Evolutionary conservation across 106 monocot genomes (phyloP).

Genomic region (Alisma plantagoaquatica): DNA sequence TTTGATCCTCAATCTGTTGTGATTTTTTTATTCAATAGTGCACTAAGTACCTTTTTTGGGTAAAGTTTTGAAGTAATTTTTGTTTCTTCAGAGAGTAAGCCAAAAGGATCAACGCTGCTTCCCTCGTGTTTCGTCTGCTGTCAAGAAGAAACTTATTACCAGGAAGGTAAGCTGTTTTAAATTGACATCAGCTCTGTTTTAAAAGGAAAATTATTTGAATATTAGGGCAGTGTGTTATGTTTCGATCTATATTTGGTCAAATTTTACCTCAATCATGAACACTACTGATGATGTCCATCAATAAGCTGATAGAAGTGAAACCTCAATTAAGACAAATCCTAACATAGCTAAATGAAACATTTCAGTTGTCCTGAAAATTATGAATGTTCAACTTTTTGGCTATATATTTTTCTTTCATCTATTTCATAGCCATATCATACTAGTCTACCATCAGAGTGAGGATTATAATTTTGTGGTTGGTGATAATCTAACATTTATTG

Average conservation of each 20-base stretch:
- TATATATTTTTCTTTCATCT: no score
- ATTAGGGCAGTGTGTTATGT: no score
- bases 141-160: conserved; percentile 24
- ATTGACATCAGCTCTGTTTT: not conserved
- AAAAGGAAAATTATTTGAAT: no score
- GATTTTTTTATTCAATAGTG: not conserved
- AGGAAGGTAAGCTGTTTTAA: conserved; percentile 34
- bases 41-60: not conserved
- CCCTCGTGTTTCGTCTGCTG: conserved; percentile 43
- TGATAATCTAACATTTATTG: conserved; percentile 2
- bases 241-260: no score
- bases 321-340: no score
- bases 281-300: not conserved
- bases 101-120: conserved; percentile 36
- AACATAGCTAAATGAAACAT: no score
- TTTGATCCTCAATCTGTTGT: not conserved
- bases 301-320: no score
- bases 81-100: conserved; percentile 34
- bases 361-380: not conserved
- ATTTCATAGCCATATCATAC: not conserved
- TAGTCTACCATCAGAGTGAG: not conserved
- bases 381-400: not conserved
- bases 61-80: conserved; percentile 10
- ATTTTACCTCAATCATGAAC: not conserved
- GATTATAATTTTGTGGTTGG: not conserved